These are phyloP conservation scores for Vinca minor DNA, from an alignment of 257 asterid genomes.

Conservation along the genomic window DNA sequence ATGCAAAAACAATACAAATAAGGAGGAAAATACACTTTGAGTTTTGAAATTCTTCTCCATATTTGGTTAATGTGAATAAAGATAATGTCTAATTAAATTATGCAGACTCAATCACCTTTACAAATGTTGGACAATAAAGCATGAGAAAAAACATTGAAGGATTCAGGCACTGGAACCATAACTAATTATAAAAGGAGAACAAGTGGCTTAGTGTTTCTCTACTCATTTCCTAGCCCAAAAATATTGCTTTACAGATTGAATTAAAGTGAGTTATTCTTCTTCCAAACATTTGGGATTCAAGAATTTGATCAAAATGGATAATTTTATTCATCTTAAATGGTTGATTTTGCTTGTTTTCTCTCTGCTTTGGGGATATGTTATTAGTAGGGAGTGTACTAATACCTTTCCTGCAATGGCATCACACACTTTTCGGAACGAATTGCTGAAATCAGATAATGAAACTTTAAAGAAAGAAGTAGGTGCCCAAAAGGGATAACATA, in stretches of 20 bases:
- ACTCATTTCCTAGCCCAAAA: neutral
- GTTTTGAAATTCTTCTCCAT: too few species aligned
- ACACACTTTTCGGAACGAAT: conserved; percentile 48
- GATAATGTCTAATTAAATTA: too few species aligned
- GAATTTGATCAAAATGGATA: conserved; percentile 26
- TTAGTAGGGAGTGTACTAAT: conserved; percentile 65
- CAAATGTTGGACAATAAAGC: too few species aligned
- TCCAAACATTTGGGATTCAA: neutral
- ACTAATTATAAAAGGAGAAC: too few species aligned
- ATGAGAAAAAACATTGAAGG: too few species aligned
- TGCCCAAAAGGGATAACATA: too few species aligned
- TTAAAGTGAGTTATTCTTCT: neutral
- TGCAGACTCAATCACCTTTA: too few species aligned
- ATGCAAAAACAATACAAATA: too few species aligned
- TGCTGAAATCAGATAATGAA: conserved; percentile 51
- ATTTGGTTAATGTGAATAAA: too few species aligned
- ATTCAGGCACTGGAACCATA: too few species aligned
- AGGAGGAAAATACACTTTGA: too few species aligned
- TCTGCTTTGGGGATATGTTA: conserved; percentile 21
- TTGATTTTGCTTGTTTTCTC: conserved; percentile 15
- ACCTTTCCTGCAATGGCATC: conserved; percentile 38
- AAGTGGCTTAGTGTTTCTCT: neutral
- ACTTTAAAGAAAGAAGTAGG: conserved; percentile 57
- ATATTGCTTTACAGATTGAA: neutral
- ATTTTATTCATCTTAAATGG: conserved; percentile 10